Conservation (phyloP, 441 rosid genomes). For the Pelargonium citronellum region DNA sequence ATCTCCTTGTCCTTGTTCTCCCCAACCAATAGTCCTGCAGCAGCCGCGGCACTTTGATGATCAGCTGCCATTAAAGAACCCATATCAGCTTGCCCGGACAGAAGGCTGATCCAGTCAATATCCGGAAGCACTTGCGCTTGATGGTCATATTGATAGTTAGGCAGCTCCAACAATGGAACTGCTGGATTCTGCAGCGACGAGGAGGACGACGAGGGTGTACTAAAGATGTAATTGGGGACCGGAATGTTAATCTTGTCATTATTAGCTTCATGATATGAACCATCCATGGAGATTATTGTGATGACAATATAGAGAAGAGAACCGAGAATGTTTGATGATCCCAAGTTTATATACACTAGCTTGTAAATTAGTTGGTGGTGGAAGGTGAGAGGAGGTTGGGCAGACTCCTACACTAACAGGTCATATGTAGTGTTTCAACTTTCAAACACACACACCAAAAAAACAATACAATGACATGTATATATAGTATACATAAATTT, state of each 20-base stretch:
- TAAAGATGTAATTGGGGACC: slow-evolving; percentile 22
- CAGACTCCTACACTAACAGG: slow-evolving; percentile 23
- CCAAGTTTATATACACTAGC: slow-evolving; percentile 16
- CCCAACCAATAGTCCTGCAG: too few species aligned
- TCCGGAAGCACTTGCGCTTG: slow-evolving; percentile 21
- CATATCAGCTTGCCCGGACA: slow-evolving; percentile 28
- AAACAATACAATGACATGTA: too few species aligned
- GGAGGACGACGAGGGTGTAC: slow-evolving; percentile 25
- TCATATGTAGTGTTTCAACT: too few species aligned
- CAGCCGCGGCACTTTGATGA: too few species aligned
- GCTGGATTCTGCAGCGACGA: not conserved
- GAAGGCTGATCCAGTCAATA: slow-evolving; percentile 56
- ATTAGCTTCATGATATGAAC: not conserved
- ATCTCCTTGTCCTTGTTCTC: too few species aligned
- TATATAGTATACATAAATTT: too few species aligned
- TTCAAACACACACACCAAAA: too few species aligned
- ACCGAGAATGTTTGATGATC: slow-evolving; percentile 21
- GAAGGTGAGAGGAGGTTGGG: slow-evolving; percentile 48
- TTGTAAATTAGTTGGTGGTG: slow-evolving; percentile 14
- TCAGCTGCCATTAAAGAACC: too few species aligned
- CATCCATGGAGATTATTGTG: slow-evolving; percentile 33
- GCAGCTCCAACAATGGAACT: too few species aligned
- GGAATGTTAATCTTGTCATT: not conserved
- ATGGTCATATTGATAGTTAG: too few species aligned
- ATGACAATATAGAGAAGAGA: slow-evolving; percentile 19